Percentiles rank a stretch among this genome's conserved stretches.
These are phyloP conservation scores for Torulaspora indica DNA, from an alignment of 805 yeast genomes.

Conservation along the genomic window DNA sequence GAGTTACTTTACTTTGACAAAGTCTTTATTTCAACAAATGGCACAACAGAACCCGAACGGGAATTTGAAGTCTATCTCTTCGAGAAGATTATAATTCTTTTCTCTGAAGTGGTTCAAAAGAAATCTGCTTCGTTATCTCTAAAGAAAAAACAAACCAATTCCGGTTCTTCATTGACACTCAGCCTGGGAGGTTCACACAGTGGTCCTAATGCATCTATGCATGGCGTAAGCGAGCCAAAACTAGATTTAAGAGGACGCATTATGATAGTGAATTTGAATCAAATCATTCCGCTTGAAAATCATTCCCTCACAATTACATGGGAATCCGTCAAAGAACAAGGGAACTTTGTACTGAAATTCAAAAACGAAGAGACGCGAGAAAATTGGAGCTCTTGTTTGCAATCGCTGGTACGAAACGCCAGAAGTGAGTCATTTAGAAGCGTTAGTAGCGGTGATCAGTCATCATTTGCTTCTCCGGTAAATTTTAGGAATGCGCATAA, in stretches of 20 bases:
- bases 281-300: conserved; percentile 44
- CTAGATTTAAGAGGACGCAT: conserved; percentile 76
- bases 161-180: conserved; percentile 13
- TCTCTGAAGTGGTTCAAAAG: conserved; percentile 53
- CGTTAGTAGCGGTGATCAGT: conserved; percentile 27
- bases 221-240: conserved; percentile 33
- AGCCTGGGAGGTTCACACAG: conserved; percentile 16
- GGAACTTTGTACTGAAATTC: conserved; percentile 76
- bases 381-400: conserved; percentile 74
- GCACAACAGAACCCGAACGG: conserved; percentile 58
- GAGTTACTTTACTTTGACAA: conserved; percentile 71
- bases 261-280: conserved; percentile 61
- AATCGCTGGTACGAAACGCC: conserved; percentile 34
- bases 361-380: conserved; percentile 75
- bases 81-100: conserved; percentile 61
- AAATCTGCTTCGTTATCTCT: conserved; percentile 45
- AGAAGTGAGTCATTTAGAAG: conserved; percentile 35
- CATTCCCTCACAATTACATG: conserved; percentile 64
- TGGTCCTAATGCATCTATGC: conserved; percentile 9
- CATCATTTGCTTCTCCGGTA: conserved; percentile 26
- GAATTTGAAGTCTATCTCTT: conserved; percentile 88
- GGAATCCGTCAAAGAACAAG: conserved; percentile 85
- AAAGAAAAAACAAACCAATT: conserved; percentile 36
- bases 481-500: conserved; percentile 25
- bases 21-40: conserved; percentile 46